Percentiles rank a stretch among this genome's conserved stretches.
phyloP scores from a whole-genome alignment of 768 basidiomycete species.

The Leccinum uliginosum region DNA sequence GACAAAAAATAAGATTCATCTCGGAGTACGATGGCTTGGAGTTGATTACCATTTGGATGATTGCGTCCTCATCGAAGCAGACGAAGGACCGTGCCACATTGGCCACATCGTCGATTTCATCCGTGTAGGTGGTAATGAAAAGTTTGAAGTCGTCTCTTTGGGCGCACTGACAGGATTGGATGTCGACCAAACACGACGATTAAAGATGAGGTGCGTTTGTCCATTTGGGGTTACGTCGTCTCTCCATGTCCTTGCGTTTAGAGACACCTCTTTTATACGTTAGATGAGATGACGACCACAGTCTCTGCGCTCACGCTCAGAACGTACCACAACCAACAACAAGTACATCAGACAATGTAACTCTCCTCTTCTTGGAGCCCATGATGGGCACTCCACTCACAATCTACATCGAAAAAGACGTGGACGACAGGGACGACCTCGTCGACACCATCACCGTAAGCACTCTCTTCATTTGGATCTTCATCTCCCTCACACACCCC shows the following conservation, averaged over 20 bases:
- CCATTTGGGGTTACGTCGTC: background rate
- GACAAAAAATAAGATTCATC: constrained; percentile 19
- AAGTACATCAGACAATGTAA: constrained; percentile 20
- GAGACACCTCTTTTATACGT: constrained; percentile 61
- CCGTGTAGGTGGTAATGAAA: constrained; percentile 13
- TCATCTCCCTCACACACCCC: constrained; percentile 1
- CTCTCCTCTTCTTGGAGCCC: constrained; percentile 70
- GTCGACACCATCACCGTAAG: constrained; percentile 64
- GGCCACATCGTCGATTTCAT: constrained; percentile 45
- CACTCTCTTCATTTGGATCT: constrained; percentile 17
- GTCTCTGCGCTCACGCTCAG: constrained; percentile 38
- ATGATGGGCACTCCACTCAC: constrained; percentile 73
- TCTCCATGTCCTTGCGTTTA: constrained; percentile 22
- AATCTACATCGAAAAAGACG: constrained; percentile 79
- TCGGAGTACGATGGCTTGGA: constrained; percentile 45
- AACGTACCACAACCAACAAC: too few species aligned
- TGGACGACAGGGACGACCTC: constrained; percentile 62
- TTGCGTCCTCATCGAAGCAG: constrained; percentile 48
- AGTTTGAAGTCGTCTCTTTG: constrained; percentile 40
- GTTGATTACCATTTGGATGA: constrained; percentile 57
- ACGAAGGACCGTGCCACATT: constrained; percentile 50
- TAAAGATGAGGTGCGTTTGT: constrained; percentile 51
- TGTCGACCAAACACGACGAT: constrained; percentile 37
- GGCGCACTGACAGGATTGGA: constrained; percentile 40
- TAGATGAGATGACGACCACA: constrained; percentile 35